phyloP scores from a whole-genome alignment of 2,329 filamentous ascomycete species.

The Neofusicoccum umdonicola region DNA sequence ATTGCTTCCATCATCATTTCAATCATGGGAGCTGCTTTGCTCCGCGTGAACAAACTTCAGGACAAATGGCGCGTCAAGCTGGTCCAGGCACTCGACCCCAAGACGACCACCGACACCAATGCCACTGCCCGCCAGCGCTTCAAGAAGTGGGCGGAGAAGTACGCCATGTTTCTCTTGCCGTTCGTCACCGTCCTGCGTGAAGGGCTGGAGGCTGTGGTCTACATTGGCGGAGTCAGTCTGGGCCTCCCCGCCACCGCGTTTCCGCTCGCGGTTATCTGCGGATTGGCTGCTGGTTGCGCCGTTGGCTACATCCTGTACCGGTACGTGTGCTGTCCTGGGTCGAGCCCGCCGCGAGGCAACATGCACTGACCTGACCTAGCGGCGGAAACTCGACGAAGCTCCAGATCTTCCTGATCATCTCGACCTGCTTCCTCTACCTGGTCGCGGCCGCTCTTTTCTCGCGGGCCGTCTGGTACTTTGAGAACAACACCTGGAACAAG shows the following conservation, averaged over 20 bases:
- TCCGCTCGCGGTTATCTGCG: slow-evolving; percentile 72
- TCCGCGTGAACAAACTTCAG: too few relatives aligned
- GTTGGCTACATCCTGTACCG: slow-evolving; percentile 73
- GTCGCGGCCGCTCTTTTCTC: slow-evolving; percentile 82
- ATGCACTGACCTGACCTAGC: slow-evolving; percentile 27
- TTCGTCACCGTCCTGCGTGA: slow-evolving; percentile 84
- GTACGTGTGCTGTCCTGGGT: slow-evolving; percentile 42
- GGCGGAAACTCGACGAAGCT: slow-evolving; percentile 62
- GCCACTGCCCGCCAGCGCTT: slow-evolving; percentile 40
- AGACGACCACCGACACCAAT: slow-evolving; percentile 26
- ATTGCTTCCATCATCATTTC: too few relatives aligned
- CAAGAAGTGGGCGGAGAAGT: slow-evolving; percentile 70
- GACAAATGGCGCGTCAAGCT: too few relatives aligned
- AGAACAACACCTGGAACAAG: slow-evolving; percentile 67
- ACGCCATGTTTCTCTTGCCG: slow-evolving; percentile 81
- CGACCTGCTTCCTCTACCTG: slow-evolving; percentile 80
- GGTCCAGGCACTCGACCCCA: slow-evolving; percentile 62
- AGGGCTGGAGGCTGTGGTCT: slow-evolving; percentile 81
- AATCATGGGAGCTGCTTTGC: too few relatives aligned
- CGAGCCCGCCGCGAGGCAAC: neutral
- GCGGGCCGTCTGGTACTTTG: slow-evolving; percentile 70
- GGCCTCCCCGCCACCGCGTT: slow-evolving; percentile 72
- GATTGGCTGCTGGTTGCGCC: slow-evolving; percentile 63
- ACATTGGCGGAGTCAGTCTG: slow-evolving; percentile 80
- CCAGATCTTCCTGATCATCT: slow-evolving; percentile 76